These are phyloP conservation scores for Wallacemonas rigidus DNA, from an alignment of 208 protist genomes.

Conservation along the genomic window DNA sequence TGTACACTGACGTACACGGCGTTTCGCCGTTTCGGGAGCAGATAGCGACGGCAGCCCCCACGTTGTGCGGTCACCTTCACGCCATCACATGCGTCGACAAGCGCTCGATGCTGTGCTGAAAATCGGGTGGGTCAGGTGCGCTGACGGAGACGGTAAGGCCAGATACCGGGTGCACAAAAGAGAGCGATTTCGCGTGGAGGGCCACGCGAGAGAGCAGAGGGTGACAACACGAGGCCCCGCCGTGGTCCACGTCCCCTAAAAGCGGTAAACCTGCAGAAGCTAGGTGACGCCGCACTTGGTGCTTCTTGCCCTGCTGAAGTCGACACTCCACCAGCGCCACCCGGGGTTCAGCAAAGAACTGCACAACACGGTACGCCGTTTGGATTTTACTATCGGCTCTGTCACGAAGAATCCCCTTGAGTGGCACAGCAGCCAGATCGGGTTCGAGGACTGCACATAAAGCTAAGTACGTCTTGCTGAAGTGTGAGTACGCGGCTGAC, in stretches of 20 bases:
- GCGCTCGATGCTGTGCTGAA: conserved; percentile 33
- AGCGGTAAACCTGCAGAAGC: conserved; percentile 71
- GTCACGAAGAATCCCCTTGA: conserved; percentile 51
- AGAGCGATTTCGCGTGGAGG: conserved; percentile 63
- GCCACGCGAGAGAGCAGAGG: conserved; percentile 67
- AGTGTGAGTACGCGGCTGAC: conserved; percentile 56
- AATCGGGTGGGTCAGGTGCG: conserved; percentile 62
- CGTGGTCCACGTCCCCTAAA: conserved; percentile 81
- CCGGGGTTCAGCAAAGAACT: conserved; percentile 46
- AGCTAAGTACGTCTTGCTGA: conserved; percentile 71
- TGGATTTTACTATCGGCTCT: conserved; percentile 49
- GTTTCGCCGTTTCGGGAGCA: background rate
- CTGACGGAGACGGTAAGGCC: conserved; percentile 37
- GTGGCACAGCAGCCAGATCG: conserved; percentile 43
- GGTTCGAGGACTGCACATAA: conserved; percentile 78
- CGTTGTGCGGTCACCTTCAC: background rate
- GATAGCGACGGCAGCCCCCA: background rate
- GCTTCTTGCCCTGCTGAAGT: conserved; percentile 86
- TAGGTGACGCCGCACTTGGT: conserved; percentile 85
- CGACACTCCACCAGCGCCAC: conserved; percentile 76
- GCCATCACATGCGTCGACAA: background rate
- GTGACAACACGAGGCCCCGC: conserved; percentile 62
- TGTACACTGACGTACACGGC: no score
- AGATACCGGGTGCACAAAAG: conserved; percentile 65
- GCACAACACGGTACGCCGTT: conserved; percentile 62